Conservation (phyloP, 2,329 filamentous ascomycete species). For the Diaporthe humulicola region DNA sequence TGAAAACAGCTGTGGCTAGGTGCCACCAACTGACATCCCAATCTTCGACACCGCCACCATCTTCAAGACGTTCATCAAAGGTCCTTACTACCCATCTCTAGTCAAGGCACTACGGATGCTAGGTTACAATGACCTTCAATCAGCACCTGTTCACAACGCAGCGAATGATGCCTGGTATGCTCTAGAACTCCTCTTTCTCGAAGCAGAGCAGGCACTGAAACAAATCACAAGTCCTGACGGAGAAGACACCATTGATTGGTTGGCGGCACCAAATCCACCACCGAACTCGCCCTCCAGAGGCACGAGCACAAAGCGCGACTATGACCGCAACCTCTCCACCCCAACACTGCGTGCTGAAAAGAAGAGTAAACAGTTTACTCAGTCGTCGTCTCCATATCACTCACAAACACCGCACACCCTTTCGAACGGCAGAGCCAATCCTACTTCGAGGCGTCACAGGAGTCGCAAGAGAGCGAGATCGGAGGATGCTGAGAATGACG, state of each 20-base stretch:
- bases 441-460: not conserved
- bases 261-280: not conserved
- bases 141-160: not conserved
- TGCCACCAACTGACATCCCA: not conserved
- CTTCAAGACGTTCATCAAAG: not conserved
- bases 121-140: not conserved
- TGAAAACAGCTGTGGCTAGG: not conserved
- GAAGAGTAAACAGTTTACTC: not conserved
- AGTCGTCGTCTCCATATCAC: not conserved
- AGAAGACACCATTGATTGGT: not conserved
- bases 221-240: not conserved
- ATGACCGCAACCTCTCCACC: not conserved
- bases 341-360: not conserved
- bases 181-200: slow-evolving; percentile 9
- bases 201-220: not conserved
- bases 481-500: not conserved
- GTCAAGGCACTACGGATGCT: not conserved
- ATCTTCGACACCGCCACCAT: not conserved
- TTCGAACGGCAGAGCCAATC: not conserved
- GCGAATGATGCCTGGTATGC: not conserved
- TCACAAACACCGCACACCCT: not conserved
- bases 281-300: not conserved
- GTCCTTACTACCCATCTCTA: not conserved
- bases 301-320: not conserved
- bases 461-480: not conserved